A percentile compares a stretch with the other conserved stretches of the same genome.
Evolutionary conservation across 1,284 basidiomycete genomes (phyloP).

Genomic region (Cutaneotrichosporon cavernicola): DNA sequence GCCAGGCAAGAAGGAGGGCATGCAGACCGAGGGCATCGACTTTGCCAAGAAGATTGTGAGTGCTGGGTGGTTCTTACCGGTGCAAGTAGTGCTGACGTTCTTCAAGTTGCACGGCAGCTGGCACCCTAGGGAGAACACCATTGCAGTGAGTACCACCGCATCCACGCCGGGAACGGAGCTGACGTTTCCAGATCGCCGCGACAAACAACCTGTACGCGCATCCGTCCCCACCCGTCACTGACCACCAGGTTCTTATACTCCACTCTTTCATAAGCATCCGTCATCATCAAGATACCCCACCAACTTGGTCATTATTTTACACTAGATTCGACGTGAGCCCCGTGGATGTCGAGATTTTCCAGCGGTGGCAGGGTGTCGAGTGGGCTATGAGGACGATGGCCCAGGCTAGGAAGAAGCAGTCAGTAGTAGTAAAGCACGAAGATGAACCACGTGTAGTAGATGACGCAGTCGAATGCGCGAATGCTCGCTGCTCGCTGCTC

Average conservation of each 20-base stretch:
- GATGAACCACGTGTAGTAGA: slow-evolving; percentile 9
- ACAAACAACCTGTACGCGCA: slow-evolving; percentile 81
- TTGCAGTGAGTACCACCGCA: slow-evolving; percentile 66
- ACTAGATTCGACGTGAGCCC: slow-evolving; percentile 26
- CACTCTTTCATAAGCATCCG: slow-evolving; percentile 43
- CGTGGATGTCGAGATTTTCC: slow-evolving; percentile 15
- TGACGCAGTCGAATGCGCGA: background rate
- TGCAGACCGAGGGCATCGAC: slow-evolving; percentile 88
- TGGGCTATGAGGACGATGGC: slow-evolving; percentile 22
- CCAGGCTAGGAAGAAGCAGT: slow-evolving; percentile 10
- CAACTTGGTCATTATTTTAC: slow-evolving; percentile 29
- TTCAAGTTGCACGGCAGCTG: slow-evolving; percentile 78
- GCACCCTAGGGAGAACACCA: slow-evolving; percentile 96
- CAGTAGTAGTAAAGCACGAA: slow-evolving; percentile 20
- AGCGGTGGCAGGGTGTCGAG: slow-evolving; percentile 18
- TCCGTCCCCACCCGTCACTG: background rate
- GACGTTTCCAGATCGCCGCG: slow-evolving; percentile 73
- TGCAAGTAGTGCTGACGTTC: slow-evolving; percentile 17
- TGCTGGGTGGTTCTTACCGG: background rate
- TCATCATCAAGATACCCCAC: slow-evolving; percentile 24
- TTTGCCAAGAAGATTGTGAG: slow-evolving; percentile 97
- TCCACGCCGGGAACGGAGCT: slow-evolving; percentile 13
- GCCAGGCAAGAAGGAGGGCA: slow-evolving; percentile 70
- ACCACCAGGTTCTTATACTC: slow-evolving; percentile 50
- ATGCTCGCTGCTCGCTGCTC: too few relatives aligned